Percentiles rank a stretch among this genome's conserved stretches.
Conservation (phyloP, 441 rosid species). For the Isatis lusitanica region DNA sequence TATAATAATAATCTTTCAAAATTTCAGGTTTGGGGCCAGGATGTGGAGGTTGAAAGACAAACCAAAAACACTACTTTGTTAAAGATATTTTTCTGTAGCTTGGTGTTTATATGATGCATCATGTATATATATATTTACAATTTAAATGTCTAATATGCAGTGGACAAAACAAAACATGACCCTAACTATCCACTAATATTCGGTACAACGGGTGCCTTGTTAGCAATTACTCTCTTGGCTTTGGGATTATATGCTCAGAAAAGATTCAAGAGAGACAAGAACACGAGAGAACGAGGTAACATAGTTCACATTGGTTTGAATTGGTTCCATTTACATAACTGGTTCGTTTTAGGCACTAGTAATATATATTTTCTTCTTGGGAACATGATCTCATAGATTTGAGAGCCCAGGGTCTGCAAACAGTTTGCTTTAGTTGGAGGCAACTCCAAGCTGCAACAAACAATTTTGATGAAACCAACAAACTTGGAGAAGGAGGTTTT, state of each 20-base stretch:
- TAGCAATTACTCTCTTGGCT: slow-evolving; percentile 14
- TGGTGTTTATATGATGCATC: neutral
- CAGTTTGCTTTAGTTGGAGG: slow-evolving; percentile 29
- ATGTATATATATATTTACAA: neutral
- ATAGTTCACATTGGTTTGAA: neutral
- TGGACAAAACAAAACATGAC: neutral
- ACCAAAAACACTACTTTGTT: neutral
- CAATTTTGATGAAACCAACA: slow-evolving; percentile 46
- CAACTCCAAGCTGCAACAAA: slow-evolving; percentile 58
- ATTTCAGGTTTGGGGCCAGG: slow-evolving; percentile 15
- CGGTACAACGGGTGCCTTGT: neutral
- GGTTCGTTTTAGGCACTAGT: neutral
- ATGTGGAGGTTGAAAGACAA: slow-evolving; percentile 18
- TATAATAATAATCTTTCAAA: neutral
- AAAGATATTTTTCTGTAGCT: neutral
- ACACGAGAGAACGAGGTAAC: slow-evolving; percentile 26
- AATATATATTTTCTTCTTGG: neutral
- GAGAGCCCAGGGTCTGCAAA: slow-evolving; percentile 22
- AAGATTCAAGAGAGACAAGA: neutral
- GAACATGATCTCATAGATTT: slow-evolving; percentile 5
- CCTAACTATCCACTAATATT: neutral
- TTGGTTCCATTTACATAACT: neutral
- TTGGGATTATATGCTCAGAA: neutral
- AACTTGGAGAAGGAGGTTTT: slow-evolving; percentile 39
- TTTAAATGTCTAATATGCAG: slow-evolving; percentile 12